These are phyloP conservation scores for Rachicladosporium sp. DNA, from an alignment of 2,329 filamentous ascomycete genomes.

Conservation along the genomic window DNA sequence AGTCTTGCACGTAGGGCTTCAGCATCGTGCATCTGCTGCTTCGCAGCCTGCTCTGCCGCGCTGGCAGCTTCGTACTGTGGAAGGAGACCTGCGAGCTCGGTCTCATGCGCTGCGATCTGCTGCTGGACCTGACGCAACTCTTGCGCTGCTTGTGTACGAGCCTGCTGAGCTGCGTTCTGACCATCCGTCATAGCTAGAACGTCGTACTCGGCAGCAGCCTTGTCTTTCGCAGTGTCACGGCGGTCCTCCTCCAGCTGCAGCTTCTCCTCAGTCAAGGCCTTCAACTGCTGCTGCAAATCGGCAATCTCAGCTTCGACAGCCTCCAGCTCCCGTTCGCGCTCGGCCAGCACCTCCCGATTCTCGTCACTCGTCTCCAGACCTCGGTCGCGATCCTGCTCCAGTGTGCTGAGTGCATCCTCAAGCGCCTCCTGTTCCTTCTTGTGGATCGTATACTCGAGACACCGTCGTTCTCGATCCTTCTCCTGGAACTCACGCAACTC, in stretches of 20 bases:
- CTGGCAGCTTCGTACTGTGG: constrained; percentile 66
- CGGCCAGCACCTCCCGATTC: constrained; percentile 60
- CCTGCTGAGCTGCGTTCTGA: constrained; percentile 63
- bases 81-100: constrained; percentile 59
- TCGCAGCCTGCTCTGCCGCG: constrained; percentile 57
- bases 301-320: constrained; percentile 68
- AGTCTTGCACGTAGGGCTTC: constrained; percentile 66
- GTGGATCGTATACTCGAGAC: constrained; percentile 89
- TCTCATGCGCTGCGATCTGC: constrained; percentile 67
- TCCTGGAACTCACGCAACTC: constrained; percentile 89
- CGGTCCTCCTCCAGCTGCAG: constrained; percentile 82
- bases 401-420: constrained; percentile 61
- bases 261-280: constrained; percentile 74
- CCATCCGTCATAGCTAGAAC: constrained; percentile 70
- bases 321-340: constrained; percentile 62
- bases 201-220: constrained; percentile 77
- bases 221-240: constrained; percentile 63
- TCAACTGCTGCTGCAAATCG: constrained; percentile 67
- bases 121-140: constrained; percentile 60
- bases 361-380: constrained; percentile 77
- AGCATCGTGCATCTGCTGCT: constrained; percentile 60
- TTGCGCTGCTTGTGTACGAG: constrained; percentile 55
- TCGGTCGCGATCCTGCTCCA: constrained; percentile 69
- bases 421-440: constrained; percentile 77
- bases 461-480: constrained; percentile 82